These are phyloP conservation scores for Pyracantha coccinea DNA, from an alignment of 331 rosid species.

Conservation along the genomic window DNA sequence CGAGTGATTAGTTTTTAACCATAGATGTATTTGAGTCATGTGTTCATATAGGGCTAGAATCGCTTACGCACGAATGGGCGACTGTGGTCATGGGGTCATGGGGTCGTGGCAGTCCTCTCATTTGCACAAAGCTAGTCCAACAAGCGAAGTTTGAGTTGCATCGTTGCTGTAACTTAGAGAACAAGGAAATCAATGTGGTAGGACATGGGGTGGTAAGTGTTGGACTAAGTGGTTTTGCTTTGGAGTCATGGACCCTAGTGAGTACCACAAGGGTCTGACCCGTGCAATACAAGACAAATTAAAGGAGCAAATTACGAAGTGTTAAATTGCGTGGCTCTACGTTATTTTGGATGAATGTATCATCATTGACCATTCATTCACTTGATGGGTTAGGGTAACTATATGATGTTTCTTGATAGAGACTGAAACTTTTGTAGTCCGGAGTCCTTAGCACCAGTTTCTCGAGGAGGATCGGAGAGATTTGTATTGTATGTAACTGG, in stretches of 20 bases:
- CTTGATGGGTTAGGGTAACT: conserved; percentile 4
- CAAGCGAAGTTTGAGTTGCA: background rate
- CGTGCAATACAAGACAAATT: conserved; percentile 1
- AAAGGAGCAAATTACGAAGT: background rate
- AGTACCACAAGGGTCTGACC: background rate
- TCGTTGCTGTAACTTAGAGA: conserved; percentile 1
- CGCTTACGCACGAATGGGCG: no score
- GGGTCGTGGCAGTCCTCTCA: no score
- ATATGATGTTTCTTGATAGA: background rate
- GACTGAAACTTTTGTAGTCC: background rate
- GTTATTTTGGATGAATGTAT: background rate
- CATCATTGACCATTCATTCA: background rate
- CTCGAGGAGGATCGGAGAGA: no score
- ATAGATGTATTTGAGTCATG: no score
- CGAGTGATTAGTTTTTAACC: no score
- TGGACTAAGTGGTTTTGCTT: background rate
- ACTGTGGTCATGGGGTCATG: no score
- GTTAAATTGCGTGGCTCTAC: background rate
- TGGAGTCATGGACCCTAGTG: background rate
- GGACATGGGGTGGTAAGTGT: no score
- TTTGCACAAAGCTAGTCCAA: background rate
- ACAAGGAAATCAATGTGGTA: background rate
- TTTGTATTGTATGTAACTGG: no score
- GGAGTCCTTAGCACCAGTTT: no score
- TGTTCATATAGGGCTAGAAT: no score